Base-by-base conservation (phyloP, 148 eudicot genomes). In the Chenopodium berlandieri region DNA sequence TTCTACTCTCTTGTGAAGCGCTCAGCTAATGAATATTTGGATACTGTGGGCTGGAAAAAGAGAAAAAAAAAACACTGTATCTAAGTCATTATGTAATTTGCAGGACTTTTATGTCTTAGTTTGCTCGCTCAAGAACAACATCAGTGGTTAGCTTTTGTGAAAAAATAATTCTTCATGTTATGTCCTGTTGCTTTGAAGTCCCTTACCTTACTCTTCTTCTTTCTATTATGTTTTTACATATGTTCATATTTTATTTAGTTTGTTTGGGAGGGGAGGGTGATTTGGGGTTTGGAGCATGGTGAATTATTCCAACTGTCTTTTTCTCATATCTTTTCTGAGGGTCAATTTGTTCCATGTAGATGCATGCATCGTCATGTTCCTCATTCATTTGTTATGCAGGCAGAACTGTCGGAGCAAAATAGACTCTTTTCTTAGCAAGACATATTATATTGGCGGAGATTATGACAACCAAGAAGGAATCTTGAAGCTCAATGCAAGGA, bases 391-490 rank as follows among this genome's bases (percentile, higher is more conserved):
- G 25, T 58, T 71, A 10, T 37, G 85, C 80, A 82, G 87, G 81
- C 34, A 82, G 75, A 82, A 79, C 82, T 82, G 85, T 82, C 83
- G 62, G 37, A 83, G 78, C 71, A 79, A 85, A 85, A 71, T 82
- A 63, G 78, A 71, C 16, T 79, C 80, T 47, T 85, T 85, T 75
- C 87, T 85, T 44, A 70, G 78, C 23, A 83, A 76, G 68, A 82
- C 82, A 9, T 86, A 48, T 73, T 80, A 86, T 63, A 66, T 82
- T 52, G 31, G 75, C 44, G 85, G 88, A 66, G 87, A 84, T 32
- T 82, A 74, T 80, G 87, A 88, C 73, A 78, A 73, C 80, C 60
- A 32, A 62, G 85, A 81, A 69, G 88, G 84, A 71, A 86, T 86
- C 80, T 67, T 71, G 65, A 85, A 81, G 78, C 85, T 85, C 73